Percentiles rank a stretch among this genome's conserved stretches.
Evolutionary conservation across 108 stramenopile genomes (phyloP).

Genomic region (Cyclotella kingstonii): DNA sequence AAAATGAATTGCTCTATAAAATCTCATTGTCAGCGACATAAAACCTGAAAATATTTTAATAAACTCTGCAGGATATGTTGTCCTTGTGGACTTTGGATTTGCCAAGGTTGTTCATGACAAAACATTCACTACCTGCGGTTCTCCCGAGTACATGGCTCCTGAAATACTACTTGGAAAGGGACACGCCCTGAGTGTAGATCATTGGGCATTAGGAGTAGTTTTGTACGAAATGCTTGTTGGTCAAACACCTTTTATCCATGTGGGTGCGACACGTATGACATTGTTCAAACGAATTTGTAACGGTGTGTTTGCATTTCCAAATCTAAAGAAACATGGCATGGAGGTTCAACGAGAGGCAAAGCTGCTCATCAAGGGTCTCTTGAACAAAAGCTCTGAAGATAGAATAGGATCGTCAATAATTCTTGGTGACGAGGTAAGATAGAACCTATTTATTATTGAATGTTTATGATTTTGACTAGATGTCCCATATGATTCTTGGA

Average conservation of each 20-base stretch:
- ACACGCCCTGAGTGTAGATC: conserved; percentile 78
- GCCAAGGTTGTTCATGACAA: conserved; percentile 79
- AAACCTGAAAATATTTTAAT: conserved; percentile 73
- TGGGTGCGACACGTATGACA: conserved; percentile 51
- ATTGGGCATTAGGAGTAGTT: conserved; percentile 81
- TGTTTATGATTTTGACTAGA: not conserved
- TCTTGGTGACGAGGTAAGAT: conserved; percentile 31
- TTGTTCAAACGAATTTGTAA: conserved; percentile 61
- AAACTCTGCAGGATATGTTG: conserved; percentile 60
- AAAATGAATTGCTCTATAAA: too few species aligned
- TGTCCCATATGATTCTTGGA: too few species aligned
- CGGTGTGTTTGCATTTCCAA: conserved; percentile 46
- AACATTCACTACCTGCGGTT: conserved; percentile 74
- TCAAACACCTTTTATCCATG: conserved; percentile 67
- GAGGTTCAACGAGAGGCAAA: conserved; percentile 20
- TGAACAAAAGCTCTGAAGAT: conserved; percentile 23
- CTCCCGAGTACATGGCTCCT: conserved; percentile 86
- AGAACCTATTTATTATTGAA: not conserved
- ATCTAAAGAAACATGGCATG: conserved; percentile 39
- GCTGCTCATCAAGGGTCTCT: conserved; percentile 22
- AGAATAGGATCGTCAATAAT: conserved; percentile 31
- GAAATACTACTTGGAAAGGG: conserved; percentile 85
- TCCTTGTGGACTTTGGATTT: conserved; percentile 87
- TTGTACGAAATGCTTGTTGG: conserved; percentile 83
- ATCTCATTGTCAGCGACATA: conserved; percentile 36